These are phyloP conservation scores for Kregervanrija pseudodelftensis DNA, from an alignment of 805 yeast genomes.

Conservation along the genomic window DNA sequence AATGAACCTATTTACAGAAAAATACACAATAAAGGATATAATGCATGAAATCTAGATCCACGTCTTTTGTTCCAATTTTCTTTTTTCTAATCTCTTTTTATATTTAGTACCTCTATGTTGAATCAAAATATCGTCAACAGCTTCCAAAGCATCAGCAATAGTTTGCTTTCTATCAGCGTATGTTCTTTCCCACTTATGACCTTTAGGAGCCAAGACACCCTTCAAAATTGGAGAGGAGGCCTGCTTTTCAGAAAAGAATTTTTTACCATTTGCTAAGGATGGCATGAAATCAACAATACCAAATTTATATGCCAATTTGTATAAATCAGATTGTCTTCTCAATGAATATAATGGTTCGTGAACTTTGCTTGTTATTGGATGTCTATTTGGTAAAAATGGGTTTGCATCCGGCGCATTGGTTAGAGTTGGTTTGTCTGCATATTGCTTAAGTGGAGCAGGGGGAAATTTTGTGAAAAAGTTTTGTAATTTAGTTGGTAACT, in stretches of 20 bases:
- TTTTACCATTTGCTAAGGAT: conserved; percentile 47
- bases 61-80: conserved; percentile 27
- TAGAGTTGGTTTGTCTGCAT: conserved; percentile 56
- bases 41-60: conserved; percentile 26
- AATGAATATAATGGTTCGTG: conserved; percentile 74
- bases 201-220: conserved; percentile 75
- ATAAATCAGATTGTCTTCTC: conserved; percentile 77
- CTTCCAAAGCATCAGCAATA: conserved; percentile 58
- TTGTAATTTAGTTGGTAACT: conserved; percentile 64
- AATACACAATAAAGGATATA: neutral
- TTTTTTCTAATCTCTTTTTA: conserved; percentile 36
- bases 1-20: conserved; percentile 8
- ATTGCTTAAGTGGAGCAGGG: conserved; percentile 68
- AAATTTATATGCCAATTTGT: conserved; percentile 70
- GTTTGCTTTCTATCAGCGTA: conserved; percentile 50
- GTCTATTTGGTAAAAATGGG: conserved; percentile 81
- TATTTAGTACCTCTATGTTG: conserved; percentile 55
- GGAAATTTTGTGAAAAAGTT: conserved; percentile 77
- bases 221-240: conserved; percentile 60
- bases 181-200: conserved; percentile 71
- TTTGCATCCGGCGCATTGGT: conserved; percentile 67
- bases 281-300: conserved; percentile 82
- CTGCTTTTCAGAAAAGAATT: conserved; percentile 75
- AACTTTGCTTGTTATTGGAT: conserved; percentile 70
- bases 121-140: conserved; percentile 59